Evolutionary conservation across 805 yeast species (phyloP), one percentile per base, ranked within the genome.

Genomic region (Barnettozyma sucrosica): DNA sequence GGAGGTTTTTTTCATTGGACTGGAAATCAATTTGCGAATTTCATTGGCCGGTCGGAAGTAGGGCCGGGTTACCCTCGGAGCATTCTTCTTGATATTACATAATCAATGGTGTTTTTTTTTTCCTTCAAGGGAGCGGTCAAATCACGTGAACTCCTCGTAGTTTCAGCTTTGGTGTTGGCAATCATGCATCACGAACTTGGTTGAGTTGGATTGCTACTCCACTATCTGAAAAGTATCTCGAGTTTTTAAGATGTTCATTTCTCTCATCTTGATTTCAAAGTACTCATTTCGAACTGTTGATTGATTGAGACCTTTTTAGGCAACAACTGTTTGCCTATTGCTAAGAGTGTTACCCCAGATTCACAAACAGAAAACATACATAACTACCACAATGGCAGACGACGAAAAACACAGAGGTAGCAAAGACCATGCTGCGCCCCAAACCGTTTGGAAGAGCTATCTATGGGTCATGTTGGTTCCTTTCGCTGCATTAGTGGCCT

Each of bases 1-100:
- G 43, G 42, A 38, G 40, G 28, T 42, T 48, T 48, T 54, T 56
- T 55, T 56, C 55, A 55, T 53, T 56, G 57, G 60, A 51, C 46
- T 48, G 43, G 51, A 43, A 37, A 41, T 41, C 43, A 50, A 43
- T 36, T 32, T 36, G 16, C 38, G 33, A 25, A 25, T 49, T 49
- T 51, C 39, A 51, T 51, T 51, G 54, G 54, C 23, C 43, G 38
- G 39, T n/a, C 8, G 16, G 25, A 13, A 41, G 24, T 41, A 33
- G 38, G 45, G 33, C 42, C 46, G 41, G 46, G 40, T 36, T 32
- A 18, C 24, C 41, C 40, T 36, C 40, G 40, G 40, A 20, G 6
- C 13, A 26, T 10, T 3, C 8, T 26, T 9, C 13, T 10, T n/a
- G 13, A 8, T 4, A 7, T 26, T 26, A 4, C 11, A 7, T 7